Evolutionary conservation across 2,329 filamentous ascomycete genomes (phyloP), one percentile per base, ranked within the genome.

Genomic region (Knufia petricola): DNA sequence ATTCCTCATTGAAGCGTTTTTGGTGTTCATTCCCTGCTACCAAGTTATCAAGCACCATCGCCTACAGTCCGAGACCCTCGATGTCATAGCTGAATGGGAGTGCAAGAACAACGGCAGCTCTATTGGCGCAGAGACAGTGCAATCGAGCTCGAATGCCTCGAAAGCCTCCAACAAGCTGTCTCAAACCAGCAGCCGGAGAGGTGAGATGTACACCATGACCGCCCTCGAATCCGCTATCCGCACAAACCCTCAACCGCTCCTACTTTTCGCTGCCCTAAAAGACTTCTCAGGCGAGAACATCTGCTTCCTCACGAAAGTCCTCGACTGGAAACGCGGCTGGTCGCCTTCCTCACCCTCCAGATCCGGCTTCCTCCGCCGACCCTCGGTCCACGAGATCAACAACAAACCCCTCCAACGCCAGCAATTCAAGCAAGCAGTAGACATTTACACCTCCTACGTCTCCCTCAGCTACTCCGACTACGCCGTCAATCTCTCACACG

Each of bases 271-370:
- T 0, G 80, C 81, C 0, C 68, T 77, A 1, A 72, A 75, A 30
- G 82, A 85, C 56, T 84, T 85, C 59, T 84, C 81, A 0, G 81
- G 80, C 12, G 82, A 85, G 61, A 85, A 85, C 59, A 80, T 85
- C 54, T 75, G 80, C 40, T 85, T 85, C 61, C 64, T 85, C 3
- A 76, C 72, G 7, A 67, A 70, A 34, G 73, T 83, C 7, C 67
- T 71, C 2, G 69, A 73, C 50, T 84, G 78, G 76, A 79, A 76
- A 59, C 57, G 60, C 41, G 49, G 57, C 40, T 69, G 65, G 62
- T 44, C 51, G 21, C 28, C 42, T 12, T 43, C 38, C 47, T 46
- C 39, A 31, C 41, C 41, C 4, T 38, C 24, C 13, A 48, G 34
- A 17, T 46, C 49, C 7, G 49, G 50, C 24, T 48, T 51, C 31